Conservation (phyloP, 1,284 basidiomycete genomes). For the Cutaneotrichosporon arboriforme region DNA sequence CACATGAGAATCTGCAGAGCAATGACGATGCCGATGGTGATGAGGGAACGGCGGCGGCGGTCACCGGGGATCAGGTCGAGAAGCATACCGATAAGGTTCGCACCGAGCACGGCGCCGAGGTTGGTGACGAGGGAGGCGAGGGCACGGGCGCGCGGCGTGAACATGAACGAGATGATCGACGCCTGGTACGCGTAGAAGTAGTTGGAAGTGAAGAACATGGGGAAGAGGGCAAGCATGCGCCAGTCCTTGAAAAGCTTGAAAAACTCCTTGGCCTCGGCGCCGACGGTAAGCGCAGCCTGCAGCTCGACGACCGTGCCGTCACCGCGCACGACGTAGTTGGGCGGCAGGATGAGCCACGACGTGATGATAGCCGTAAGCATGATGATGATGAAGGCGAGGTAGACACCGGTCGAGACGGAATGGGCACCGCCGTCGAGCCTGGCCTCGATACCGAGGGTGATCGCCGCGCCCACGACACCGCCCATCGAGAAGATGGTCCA, state of each 20-base stretch:
- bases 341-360: conserved; percentile 34
- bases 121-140: conserved; percentile 30
- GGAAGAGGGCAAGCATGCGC: conserved; percentile 34
- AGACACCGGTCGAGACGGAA: conserved; percentile 34
- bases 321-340: conserved; percentile 30
- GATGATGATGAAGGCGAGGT: conserved; percentile 43
- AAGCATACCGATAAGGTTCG: conserved; percentile 34
- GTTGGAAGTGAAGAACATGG: conserved; percentile 38
- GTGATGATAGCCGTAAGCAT: conserved; percentile 32
- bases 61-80: conserved; percentile 33
- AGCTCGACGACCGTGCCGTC: conserved; percentile 36
- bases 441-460: conserved; percentile 45
- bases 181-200: conserved; percentile 39
- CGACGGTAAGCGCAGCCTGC: conserved; percentile 16
- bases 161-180: conserved; percentile 30
- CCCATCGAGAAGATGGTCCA: conserved; percentile 51
- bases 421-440: conserved; percentile 6
- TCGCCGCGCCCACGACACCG: conserved; percentile 49
- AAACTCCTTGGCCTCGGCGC: conserved; percentile 27
- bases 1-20: conserved; percentile 31
- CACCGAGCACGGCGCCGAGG: conserved; percentile 35
- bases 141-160: conserved; percentile 37
- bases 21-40: conserved; percentile 21
- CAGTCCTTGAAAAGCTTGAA: conserved; percentile 29
- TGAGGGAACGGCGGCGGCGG: conserved; percentile 29